phyloP scores from a whole-genome alignment of 2,329 filamentous ascomycete genomes.

The Neopestalotiopsis sp. region DNA sequence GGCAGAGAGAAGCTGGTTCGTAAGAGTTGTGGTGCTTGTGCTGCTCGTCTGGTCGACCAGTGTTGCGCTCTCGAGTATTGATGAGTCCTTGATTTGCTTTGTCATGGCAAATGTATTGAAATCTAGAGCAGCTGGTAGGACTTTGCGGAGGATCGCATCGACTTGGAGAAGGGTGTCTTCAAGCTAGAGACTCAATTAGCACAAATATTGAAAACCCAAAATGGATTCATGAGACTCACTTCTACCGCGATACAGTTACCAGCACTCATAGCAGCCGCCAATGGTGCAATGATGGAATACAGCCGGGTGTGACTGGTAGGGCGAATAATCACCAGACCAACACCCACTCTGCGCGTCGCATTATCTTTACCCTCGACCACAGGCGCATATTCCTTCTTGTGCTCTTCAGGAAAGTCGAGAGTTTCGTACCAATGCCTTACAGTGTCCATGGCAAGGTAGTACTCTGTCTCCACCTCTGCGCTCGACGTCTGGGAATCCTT shows the following conservation, averaged over 20 bases:
- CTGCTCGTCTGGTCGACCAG: slow-evolving; percentile 33
- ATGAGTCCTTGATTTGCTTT: slow-evolving; percentile 24
- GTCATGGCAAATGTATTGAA: slow-evolving; percentile 30
- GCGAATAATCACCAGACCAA: slow-evolving; percentile 37
- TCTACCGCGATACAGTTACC: slow-evolving; percentile 42
- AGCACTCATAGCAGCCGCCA: slow-evolving; percentile 40
- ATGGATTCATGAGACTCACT: slow-evolving; percentile 23
- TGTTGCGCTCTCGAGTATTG: slow-evolving; percentile 24
- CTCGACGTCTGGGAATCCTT: slow-evolving; percentile 33
- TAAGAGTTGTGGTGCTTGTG: slow-evolving; percentile 5
- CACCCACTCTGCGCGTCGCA: slow-evolving; percentile 23
- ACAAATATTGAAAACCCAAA: background rate
- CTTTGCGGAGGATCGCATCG: slow-evolving; percentile 26
- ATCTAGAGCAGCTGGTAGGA: slow-evolving; percentile 31
- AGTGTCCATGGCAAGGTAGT: slow-evolving; percentile 34
- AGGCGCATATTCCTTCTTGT: slow-evolving; percentile 35
- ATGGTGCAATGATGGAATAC: slow-evolving; percentile 36
- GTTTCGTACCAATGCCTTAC: slow-evolving; percentile 34
- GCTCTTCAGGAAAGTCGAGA: slow-evolving; percentile 31
- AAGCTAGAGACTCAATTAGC: slow-evolving; percentile 22
- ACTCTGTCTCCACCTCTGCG: slow-evolving; percentile 40
- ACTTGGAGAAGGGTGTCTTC: slow-evolving; percentile 27
- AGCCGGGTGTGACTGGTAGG: slow-evolving; percentile 36
- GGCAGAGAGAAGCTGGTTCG: slow-evolving; percentile 22
- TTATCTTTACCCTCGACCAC: slow-evolving; percentile 32